Evolutionary conservation across 2,329 filamentous ascomycete species (phyloP).

Genomic region (Fusarium anguioides): DNA sequence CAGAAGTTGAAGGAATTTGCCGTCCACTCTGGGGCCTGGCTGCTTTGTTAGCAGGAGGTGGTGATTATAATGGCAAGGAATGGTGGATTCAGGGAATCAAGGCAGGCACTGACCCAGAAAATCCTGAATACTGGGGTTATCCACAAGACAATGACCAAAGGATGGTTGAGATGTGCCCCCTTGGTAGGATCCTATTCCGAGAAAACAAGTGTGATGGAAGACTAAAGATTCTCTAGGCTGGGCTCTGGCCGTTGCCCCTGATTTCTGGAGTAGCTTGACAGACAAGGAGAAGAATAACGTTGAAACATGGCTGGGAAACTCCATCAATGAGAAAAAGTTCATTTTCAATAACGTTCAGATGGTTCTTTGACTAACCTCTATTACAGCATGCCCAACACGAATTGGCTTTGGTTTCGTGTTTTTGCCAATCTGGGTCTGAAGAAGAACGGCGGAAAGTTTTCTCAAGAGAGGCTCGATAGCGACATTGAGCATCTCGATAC

Average conservation of each 20-base stretch:
- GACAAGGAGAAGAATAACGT: conserved; percentile 73
- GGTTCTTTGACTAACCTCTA: conserved; percentile 9
- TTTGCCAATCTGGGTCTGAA: conserved; percentile 84
- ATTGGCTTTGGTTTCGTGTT: conserved; percentile 85
- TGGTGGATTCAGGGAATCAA: conserved; percentile 76
- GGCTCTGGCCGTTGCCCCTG: conserved; percentile 74
- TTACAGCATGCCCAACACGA: conserved; percentile 73
- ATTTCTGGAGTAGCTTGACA: conserved; percentile 74
- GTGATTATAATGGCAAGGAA: conserved; percentile 70
- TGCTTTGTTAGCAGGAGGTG: conserved; percentile 75
- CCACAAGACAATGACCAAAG: conserved; percentile 81
- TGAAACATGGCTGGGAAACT: conserved; percentile 77
- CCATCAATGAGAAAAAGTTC: conserved; percentile 80
- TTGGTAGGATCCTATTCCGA: conserved; percentile 58
- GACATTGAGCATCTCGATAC: conserved; percentile 83
- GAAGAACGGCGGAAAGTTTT: conserved; percentile 78
- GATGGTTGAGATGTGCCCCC: conserved; percentile 87
- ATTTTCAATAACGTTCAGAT: conserved; percentile 1
- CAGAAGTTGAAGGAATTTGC: conserved; percentile 80
- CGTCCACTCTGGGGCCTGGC: conserved; percentile 81
- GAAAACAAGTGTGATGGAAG: not conserved
- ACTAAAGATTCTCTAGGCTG: conserved; percentile 59
- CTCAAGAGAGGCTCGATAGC: conserved; percentile 74
- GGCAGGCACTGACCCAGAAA: conserved; percentile 76
- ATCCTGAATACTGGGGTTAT: conserved; percentile 79